Conservation (phyloP, 345 rosid species). For the Psidium friedrichsthalianum region DNA sequence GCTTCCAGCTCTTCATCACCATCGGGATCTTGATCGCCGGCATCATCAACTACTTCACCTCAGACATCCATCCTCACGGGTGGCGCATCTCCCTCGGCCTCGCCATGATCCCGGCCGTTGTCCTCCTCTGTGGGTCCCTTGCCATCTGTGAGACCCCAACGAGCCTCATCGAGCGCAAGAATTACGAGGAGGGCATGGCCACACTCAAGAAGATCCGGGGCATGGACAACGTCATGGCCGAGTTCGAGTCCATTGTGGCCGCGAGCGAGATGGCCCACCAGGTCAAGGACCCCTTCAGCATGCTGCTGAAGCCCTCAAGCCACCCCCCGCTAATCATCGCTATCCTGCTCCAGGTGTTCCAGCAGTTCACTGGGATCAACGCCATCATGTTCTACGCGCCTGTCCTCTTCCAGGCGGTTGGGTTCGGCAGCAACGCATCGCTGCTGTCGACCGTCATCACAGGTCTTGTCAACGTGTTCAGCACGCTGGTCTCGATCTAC, state of each 20-base stretch:
- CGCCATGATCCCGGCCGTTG: conserved; percentile 31
- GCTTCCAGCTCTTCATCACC: conserved; percentile 62
- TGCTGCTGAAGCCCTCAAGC: conserved; percentile 23
- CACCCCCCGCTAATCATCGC: conserved; percentile 27
- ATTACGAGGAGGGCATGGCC: conserved; percentile 28
- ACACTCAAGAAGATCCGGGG: conserved; percentile 37
- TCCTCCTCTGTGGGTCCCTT: conserved; percentile 35
- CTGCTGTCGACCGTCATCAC: conserved; percentile 53
- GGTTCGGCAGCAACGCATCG: conserved; percentile 39
- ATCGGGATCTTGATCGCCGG: conserved; percentile 55
- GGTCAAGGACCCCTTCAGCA: conserved; percentile 34
- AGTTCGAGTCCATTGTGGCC: conserved; percentile 13
- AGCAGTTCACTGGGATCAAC: conserved; percentile 35
- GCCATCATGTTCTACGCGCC: conserved; percentile 55
- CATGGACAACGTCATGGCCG: conserved; percentile 13
- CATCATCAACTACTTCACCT: conserved; percentile 25
- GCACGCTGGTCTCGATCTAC: conserved; percentile 50
- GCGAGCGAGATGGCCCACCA: conserved; percentile 24
- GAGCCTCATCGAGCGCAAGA: conserved; percentile 44
- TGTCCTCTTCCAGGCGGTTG: conserved; percentile 7
- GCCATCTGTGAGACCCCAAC: conserved; percentile 50
- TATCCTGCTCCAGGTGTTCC: conserved; percentile 22
- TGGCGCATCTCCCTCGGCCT: conserved; percentile 30
- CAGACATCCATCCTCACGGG: conserved; percentile 24
- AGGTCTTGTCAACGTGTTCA: conserved; percentile 41